A percentile compares a stretch with the other conserved stretches of the same genome.
These are phyloP conservation scores for Mrakia gelida DNA, from an alignment of 768 basidiomycete genomes.

Conservation along the genomic window DNA sequence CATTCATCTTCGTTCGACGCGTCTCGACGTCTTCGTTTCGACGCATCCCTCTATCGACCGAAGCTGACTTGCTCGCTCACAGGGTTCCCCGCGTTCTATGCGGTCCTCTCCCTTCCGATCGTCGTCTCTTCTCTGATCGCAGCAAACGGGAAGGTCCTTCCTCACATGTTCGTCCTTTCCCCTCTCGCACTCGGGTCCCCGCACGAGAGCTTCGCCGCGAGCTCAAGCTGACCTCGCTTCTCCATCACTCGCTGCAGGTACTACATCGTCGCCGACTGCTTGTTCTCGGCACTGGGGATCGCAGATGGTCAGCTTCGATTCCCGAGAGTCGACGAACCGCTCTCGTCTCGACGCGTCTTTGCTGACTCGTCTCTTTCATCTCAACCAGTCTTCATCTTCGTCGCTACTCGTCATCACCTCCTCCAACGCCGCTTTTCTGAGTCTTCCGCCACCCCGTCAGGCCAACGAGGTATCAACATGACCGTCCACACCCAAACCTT, in stretches of 20 bases:
- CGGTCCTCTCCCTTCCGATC: background rate
- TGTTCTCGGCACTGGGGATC: background rate
- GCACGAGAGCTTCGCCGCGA: too few relatives aligned
- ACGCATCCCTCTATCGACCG: too few relatives aligned
- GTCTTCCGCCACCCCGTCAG: background rate
- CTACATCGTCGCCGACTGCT: background rate
- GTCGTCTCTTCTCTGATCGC: background rate
- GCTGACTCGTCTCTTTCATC: background rate
- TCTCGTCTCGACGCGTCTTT: too few relatives aligned
- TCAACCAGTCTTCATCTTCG: background rate
- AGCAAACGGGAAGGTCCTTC: background rate
- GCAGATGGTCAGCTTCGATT: background rate
- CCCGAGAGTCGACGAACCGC: too few relatives aligned
- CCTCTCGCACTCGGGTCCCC: too few relatives aligned
- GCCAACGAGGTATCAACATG: background rate
- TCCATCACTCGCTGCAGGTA: background rate
- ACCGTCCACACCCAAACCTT: background rate
- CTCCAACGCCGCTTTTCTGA: background rate
- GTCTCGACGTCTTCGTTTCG: too few relatives aligned
- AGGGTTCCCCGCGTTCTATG: background rate
- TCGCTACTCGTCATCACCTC: background rate
- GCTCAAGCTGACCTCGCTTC: too few relatives aligned
- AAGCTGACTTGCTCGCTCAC: background rate
- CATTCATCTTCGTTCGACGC: too few relatives aligned
- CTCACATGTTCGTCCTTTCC: background rate